Evolutionary conservation across 2,329 filamentous ascomycete genomes (phyloP), one percentile per base, ranked within the genome.

Genomic region (Colletotrichum sp.): DNA sequence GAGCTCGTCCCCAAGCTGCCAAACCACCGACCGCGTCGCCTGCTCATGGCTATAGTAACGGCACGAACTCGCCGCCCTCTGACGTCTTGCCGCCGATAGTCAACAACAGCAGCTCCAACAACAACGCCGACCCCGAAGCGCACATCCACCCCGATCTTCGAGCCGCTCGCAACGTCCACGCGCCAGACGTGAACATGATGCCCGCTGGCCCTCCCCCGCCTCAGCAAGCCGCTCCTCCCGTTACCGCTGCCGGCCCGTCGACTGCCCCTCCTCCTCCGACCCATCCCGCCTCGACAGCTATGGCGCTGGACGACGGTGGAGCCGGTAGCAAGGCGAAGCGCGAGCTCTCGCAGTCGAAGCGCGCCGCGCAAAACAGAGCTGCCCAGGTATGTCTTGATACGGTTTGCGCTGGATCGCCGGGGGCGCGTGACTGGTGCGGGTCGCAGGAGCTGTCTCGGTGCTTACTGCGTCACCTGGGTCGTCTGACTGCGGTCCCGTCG

Each of bases 351-450:
- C 97, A 96, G 60, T 98, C 96, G 49, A 99, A 99, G 88, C 94
- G 97, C 79, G 97, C 97, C 32, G 97, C 97, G 12, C 97, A 99
- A 84, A 99, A 99, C 83, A 91, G 97, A 83, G 97, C 96, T 80
- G 97, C 97, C 70, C 97, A 99, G 93, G 97, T 98, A 90, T 15
- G 72, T 60, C 21, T 49, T 44, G 9, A 36, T 12, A 65, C 26
- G 21, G 39, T 16, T 15, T 57, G 62, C 62, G 62, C 44, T 26
- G 63, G 63, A 12, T 73, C 55, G 32, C 68, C 68, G 63, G 39
- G 73, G 63, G 73, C 63, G 57, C 62, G 55, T 21, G 68, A 52
- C 21, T 24, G 16, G 39, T 30, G 57, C 63, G 28, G 44, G 69
- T 34, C 34, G 59, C 74, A 66, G 21, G 60, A 13, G 32, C 55